Conservation (phyloP, 83 land plant genomes). For the Diphasiastrum complanatum region DNA sequence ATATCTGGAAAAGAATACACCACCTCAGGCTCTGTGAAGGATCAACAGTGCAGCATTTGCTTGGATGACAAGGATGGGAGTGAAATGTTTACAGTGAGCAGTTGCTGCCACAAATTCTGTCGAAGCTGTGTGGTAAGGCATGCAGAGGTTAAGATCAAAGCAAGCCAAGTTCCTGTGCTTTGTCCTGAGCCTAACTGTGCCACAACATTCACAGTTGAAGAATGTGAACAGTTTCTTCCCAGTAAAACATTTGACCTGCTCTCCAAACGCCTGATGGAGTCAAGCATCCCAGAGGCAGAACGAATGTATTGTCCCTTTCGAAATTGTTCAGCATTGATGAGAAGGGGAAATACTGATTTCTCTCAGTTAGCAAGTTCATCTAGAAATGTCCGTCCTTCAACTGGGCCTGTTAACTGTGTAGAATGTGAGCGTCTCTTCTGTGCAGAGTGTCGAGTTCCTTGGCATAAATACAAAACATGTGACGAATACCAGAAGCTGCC, state of each 20-base stretch:
- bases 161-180: slow-evolving; percentile 55
- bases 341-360: slow-evolving; percentile 32
- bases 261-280: slow-evolving; percentile 55
- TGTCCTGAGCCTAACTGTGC: slow-evolving; percentile 70
- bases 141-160: slow-evolving; percentile 48
- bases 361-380: slow-evolving; percentile 19
- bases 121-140: slow-evolving; percentile 51
- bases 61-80: slow-evolving; percentile 44
- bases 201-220: slow-evolving; percentile 38
- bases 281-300: slow-evolving; percentile 64
- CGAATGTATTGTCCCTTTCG: slow-evolving; percentile 79
- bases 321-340: slow-evolving; percentile 79
- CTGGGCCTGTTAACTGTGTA: slow-evolving; percentile 43
- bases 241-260: slow-evolving; percentile 32
- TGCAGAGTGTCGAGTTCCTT: slow-evolving; percentile 78
- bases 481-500: slow-evolving; percentile 41
- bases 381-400: not conserved
- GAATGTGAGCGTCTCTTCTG: slow-evolving; percentile 66
- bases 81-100: slow-evolving; percentile 40
- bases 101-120: slow-evolving; percentile 72
- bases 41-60: slow-evolving; percentile 42
- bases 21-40: slow-evolving; percentile 6
- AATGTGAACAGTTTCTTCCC: slow-evolving; percentile 62
- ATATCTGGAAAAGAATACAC: slow-evolving; percentile 16
- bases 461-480: slow-evolving; percentile 69